Percentiles rank a stretch among this genome's conserved stretches.
phyloP scores from a whole-genome alignment of 1,284 basidiomycete species.

The Moesziomyces parantarcticus region DNA sequence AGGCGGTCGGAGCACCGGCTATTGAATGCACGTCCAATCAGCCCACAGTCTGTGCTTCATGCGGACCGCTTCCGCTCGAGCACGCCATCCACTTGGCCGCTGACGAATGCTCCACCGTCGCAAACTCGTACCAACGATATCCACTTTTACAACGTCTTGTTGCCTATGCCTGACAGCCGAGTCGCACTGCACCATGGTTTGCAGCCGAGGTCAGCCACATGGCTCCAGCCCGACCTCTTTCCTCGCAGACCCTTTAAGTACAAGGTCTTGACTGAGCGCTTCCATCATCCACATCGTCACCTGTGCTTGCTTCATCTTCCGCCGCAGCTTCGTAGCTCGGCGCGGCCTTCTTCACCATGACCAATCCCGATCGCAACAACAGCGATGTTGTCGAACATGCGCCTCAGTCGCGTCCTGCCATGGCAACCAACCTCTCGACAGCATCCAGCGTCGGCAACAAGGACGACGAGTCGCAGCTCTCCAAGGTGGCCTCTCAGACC shows the following conservation, averaged over 20 bases:
- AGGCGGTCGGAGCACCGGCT: too few relatives aligned
- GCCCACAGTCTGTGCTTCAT: not conserved
- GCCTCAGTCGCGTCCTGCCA: conserved; percentile 8
- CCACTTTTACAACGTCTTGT: not conserved
- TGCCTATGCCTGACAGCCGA: not conserved
- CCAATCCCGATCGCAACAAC: conserved; percentile 9
- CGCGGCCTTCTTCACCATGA: conserved; percentile 3
- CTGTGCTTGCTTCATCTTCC: too few relatives aligned
- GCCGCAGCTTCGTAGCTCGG: too few relatives aligned
- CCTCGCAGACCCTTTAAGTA: not conserved
- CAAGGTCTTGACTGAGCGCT: not conserved
- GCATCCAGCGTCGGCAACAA: conserved; percentile 2
- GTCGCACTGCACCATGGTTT: not conserved
- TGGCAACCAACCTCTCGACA: conserved; percentile 6
- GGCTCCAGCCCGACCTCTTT: too few relatives aligned
- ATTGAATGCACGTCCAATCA: not conserved
- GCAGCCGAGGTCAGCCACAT: too few relatives aligned
- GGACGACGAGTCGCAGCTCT: conserved; percentile 3
- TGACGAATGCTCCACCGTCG: conserved; percentile 9
- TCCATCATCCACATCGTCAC: too few relatives aligned
- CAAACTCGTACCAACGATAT: not conserved
- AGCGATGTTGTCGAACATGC: conserved; percentile 24
- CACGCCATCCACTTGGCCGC: conserved; percentile 15
- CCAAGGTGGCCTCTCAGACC: conserved; percentile 16
- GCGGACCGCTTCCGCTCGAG: not conserved